A percentile compares a stretch with the other conserved stretches of the same genome.
phyloP scores from a whole-genome alignment of 768 basidiomycete species.

The Leucosporidium creatinivorum region DNA sequence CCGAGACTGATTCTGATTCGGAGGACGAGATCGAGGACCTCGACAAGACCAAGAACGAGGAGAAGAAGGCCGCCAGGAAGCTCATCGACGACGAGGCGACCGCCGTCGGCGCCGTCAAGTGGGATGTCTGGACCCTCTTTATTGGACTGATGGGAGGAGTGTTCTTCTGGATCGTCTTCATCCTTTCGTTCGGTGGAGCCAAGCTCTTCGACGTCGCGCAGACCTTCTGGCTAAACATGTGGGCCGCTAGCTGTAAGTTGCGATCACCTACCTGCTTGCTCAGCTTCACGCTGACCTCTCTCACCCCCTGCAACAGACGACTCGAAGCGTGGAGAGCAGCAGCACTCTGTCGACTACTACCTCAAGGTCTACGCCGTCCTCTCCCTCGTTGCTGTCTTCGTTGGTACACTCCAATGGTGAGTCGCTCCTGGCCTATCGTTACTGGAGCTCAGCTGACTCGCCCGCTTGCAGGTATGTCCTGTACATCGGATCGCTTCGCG shows the following conservation, averaged over 20 bases:
- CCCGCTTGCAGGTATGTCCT: constrained; percentile 26
- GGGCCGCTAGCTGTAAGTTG: constrained; percentile 27
- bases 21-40: constrained; percentile 37
- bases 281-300: neutral
- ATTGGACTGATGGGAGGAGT: constrained; percentile 28
- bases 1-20: constrained; percentile 34
- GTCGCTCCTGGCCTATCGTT: neutral
- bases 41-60: neutral
- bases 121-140: constrained; percentile 26
- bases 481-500: constrained; percentile 33
- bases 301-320: neutral
- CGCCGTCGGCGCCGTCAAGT: constrained; percentile 62
- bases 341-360: constrained; percentile 29
- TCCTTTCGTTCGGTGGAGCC: constrained; percentile 25
- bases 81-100: constrained; percentile 80
- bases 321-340: neutral
- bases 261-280: neutral
- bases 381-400: constrained; percentile 24
- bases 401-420: constrained; percentile 30
- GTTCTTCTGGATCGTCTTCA: constrained; percentile 33
- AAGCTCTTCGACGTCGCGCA: constrained; percentile 32
- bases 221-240: constrained; percentile 32
- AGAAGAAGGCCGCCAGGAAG: constrained; percentile 11
- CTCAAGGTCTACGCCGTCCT: constrained; percentile 33
- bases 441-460: neutral